Percentiles rank a stretch among this genome's conserved stretches.
Conservation (phyloP, 2,329 filamentous ascomycete species). For the Fusarium zealandicum region DNA sequence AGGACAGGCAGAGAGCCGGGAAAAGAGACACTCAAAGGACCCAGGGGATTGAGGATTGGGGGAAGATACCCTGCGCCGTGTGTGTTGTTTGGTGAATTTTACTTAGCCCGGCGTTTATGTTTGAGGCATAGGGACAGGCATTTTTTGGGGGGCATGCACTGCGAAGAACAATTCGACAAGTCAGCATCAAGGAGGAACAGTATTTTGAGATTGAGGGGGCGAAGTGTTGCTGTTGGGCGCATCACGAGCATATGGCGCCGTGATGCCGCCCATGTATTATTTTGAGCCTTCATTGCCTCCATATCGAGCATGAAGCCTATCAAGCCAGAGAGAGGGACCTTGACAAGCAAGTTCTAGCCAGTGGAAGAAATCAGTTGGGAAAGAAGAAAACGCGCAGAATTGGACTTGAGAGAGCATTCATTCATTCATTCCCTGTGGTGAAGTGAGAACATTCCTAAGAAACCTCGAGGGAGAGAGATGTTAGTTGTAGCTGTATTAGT, state of each 20-base stretch:
- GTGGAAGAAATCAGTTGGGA: neutral
- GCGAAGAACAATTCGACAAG: slow-evolving; percentile 12
- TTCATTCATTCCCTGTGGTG: slow-evolving; percentile 16
- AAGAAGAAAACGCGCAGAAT: slow-evolving; percentile 5
- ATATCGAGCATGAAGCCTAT: neutral
- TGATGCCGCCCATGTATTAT: slow-evolving; percentile 2
- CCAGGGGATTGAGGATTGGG: slow-evolving; percentile 26
- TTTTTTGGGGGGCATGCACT: slow-evolving; percentile 24
- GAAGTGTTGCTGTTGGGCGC: neutral
- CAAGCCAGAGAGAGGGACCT: slow-evolving; percentile 1
- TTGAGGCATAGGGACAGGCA: slow-evolving; percentile 38
- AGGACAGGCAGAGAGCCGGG: slow-evolving; percentile 1
- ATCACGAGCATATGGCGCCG: neutral
- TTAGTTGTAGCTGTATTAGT: neutral
- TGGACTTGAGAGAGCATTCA: neutral
- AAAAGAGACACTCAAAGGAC: slow-evolving; percentile 8
- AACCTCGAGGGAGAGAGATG: slow-evolving; percentile 12
- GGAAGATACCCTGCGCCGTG: slow-evolving; percentile 45
- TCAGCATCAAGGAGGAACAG: slow-evolving; percentile 2
- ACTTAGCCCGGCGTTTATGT: slow-evolving; percentile 48
- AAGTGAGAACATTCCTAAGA: slow-evolving; percentile 28
- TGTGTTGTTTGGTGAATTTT: slow-evolving; percentile 43
- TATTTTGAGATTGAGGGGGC: slow-evolving; percentile 3
- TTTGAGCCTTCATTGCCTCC: neutral
- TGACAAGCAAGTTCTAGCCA: neutral